Conservation (phyloP, 1,139 yeast genomes). For the Blastobotrys niveus region DNA sequence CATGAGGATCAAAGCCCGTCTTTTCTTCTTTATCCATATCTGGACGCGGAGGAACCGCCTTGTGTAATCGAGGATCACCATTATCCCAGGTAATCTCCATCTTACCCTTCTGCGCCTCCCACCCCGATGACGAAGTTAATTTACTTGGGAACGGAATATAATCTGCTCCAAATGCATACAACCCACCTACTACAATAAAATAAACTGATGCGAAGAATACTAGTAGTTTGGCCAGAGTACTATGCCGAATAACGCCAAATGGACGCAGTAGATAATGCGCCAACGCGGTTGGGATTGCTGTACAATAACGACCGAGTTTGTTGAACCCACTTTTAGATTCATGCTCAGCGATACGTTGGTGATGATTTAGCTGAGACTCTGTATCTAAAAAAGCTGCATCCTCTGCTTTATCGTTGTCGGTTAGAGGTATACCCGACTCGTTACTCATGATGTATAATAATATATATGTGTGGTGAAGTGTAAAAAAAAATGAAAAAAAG, state of each 20-base stretch:
- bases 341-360: not conserved
- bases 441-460: not conserved
- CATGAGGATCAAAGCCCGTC: slow-evolving; percentile 17
- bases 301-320: not conserved
- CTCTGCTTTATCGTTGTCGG: slow-evolving; percentile 1
- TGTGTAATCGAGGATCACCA: slow-evolving; percentile 5
- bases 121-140: not conserved
- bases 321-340: not conserved
- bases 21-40: slow-evolving; percentile 1
- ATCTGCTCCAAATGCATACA: slow-evolving; percentile 23
- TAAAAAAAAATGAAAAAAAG: slow-evolving; percentile 1
- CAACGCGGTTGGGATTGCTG: slow-evolving; percentile 12
- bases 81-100: not conserved
- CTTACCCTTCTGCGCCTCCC: not conserved
- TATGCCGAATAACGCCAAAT: slow-evolving; percentile 15
- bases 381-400: slow-evolving; percentile 5
- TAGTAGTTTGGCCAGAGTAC: slow-evolving; percentile 16
- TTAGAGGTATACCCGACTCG: slow-evolving; percentile 5
- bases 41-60: slow-evolving; percentile 7
- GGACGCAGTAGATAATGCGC: slow-evolving; percentile 13
- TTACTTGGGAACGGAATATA: slow-evolving; percentile 12
- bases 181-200: slow-evolving; percentile 20
- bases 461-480: too few species aligned
- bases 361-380: slow-evolving; percentile 6
- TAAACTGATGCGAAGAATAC: slow-evolving; percentile 21